Evolutionary conservation across 345 rosid species (phyloP), one percentile per base, ranked within the genome.

Genomic region (Clarkia xantiana): DNA sequence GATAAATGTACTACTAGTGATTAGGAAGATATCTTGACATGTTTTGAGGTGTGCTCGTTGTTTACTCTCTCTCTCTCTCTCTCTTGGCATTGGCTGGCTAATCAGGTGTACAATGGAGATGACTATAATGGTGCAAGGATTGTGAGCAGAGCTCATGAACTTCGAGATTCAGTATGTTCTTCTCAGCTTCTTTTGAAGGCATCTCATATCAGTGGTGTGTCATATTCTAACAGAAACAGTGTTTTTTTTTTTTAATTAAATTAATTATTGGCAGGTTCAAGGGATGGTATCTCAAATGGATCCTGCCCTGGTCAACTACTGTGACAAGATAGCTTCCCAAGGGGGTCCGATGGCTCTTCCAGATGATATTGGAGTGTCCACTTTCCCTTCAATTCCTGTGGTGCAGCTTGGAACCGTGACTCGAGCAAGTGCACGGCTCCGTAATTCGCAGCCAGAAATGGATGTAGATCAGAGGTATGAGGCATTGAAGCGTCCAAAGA

Each of bases 241-340:
- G 14, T 46, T 23, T 42, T 40, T 19, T 17, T 57, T n/a, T n/a
- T n/a, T n/a, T n/a, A n/a, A n/a, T n/a, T n/a, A n/a, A n/a, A n/a
- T n/a, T n/a, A n/a, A n/a, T n/a, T n/a, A 13, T 19, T 55, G 62
- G 50, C 72, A 93, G 99, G 99, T 93, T 58, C 82, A 84, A 53
- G 95, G 95, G 64, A 87, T 93, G 99, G 63, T 93, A 56, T 75
- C 99, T n/a, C 95, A 93, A 72, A 87, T 93, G 95, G 99, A 93
- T 57, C 91, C 96, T 64, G 83, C 96, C 41, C 80, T 93, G 40
- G 70, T 84, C 19, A 68, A 79, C 18, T 77, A 53, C 64, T 93
- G 96, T 60, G 96, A 93, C 53, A 93, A 93, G 75, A 87, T 93
- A 44, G 82, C 80, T 16, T 75, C 67, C 49, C 78, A 84, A 74